A percentile compares a stretch with the other conserved stretches of the same genome.
These are phyloP conservation scores for Cutaneotrichosporon cutaneum DNA, from an alignment of 1,284 basidiomycete species.

Conservation along the genomic window DNA sequence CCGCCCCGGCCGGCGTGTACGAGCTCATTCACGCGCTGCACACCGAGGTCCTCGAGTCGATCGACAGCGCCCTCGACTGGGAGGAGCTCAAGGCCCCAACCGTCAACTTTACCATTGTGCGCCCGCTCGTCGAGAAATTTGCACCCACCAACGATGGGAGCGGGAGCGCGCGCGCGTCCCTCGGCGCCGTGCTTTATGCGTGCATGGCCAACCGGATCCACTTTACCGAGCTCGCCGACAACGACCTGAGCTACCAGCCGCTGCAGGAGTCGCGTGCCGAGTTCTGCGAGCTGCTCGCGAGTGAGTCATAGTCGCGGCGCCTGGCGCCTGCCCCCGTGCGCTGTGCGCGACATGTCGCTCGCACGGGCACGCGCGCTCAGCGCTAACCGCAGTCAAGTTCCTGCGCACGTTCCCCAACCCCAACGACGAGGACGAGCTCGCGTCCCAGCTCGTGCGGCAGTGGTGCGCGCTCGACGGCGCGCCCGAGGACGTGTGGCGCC, in stretches of 20 bases:
- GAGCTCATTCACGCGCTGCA: conserved; percentile 47
- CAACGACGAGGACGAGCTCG: conserved; percentile 65
- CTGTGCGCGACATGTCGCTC: too few species aligned
- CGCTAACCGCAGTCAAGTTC: conserved; percentile 63
- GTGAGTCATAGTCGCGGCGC: conserved; percentile 33
- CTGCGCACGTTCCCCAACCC: conserved; percentile 63
- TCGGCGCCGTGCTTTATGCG: conserved; percentile 42
- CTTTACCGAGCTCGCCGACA: conserved; percentile 56
- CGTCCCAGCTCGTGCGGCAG: conserved; percentile 69
- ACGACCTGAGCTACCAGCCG: conserved; percentile 71
- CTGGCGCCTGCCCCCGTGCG: too few species aligned
- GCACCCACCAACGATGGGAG: conserved; percentile 59
- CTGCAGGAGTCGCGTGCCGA: conserved; percentile 69
- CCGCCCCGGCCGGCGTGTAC: conserved; percentile 28
- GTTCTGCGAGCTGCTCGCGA: conserved; percentile 77
- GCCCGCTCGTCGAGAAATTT: conserved; percentile 75
- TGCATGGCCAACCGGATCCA: conserved; percentile 51
- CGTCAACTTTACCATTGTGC: conserved; percentile 76
- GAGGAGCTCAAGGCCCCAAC: conserved; percentile 79
- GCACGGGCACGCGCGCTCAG: neutral
- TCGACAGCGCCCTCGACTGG: conserved; percentile 77
- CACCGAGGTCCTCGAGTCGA: conserved; percentile 29
- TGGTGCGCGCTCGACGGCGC: conserved; percentile 82
- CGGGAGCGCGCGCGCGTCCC: conserved; percentile 10
- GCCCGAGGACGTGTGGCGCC: conserved; percentile 63